Evolutionary conservation across 208 protist species (phyloP), one percentile per base, ranked within the genome.

Genomic region (Endotrypanum monterogeii): DNA sequence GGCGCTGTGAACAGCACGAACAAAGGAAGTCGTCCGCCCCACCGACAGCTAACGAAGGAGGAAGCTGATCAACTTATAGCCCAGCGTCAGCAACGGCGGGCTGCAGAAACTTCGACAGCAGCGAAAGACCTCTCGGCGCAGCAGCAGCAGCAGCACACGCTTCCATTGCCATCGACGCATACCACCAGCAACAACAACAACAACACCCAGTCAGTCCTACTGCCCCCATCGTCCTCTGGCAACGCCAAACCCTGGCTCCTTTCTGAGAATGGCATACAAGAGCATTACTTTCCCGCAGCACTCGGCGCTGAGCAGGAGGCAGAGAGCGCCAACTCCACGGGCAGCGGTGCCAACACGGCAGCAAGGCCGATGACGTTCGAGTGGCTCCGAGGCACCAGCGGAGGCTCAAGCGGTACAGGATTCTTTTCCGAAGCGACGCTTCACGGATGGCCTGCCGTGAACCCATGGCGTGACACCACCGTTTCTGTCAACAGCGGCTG

Each of bases 31-130:
- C 71, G 71, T 32, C 70, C 70, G 28, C 54, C 76, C 52, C 86
- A 88, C 44, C 83, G 86, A 28, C 75, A 78, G 63, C 76, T 84
- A 44, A 67, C 73, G 11, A 73, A 78, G 61, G 83, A 88, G 37
- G 81, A 84, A 61, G 50, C 85, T 16, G 52, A 62, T 14, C 70
- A 71, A 23, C 69, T 86, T 2, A 75, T 89, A 41, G 77, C 78
- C 39, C 46, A 77, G 44, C 74, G 73, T 11, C 80, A 83, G 52
- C 71, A 80, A 73, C 83, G 85, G 55, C 73, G 76, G 28, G 58
- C 60, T 50, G 58, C 76, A 67, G 52, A 32, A 73, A n/a, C 55
- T 39, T 28, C 41, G 69, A 14, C 71, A 35, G 28, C 66, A 37
- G 14, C 66, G 25, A 73, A 32, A n/a, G 18, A 48, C 23, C n/a